A percentile compares a stretch with the other conserved stretches of the same genome.
Conservation (phyloP, 768 basidiomycete species). For the Leccinum disarticulatum region DNA sequence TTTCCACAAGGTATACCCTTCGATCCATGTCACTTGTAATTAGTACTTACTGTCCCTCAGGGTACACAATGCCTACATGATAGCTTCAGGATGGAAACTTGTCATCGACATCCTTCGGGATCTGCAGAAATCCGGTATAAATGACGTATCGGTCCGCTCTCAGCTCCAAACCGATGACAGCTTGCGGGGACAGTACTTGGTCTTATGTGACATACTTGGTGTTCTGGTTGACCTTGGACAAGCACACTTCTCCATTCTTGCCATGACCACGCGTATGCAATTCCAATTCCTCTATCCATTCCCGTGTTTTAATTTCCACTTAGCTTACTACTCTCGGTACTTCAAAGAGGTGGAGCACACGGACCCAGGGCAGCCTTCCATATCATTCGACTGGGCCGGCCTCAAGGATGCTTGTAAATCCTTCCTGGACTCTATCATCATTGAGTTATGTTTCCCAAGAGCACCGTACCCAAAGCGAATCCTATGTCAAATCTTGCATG, state of each 20-base stretch:
- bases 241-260: slow-evolving; percentile 63
- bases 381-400: slow-evolving; percentile 64
- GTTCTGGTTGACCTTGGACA: slow-evolving; percentile 61
- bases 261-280: slow-evolving; percentile 64
- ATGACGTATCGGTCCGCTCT: slow-evolving; percentile 49
- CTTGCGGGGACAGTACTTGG: slow-evolving; percentile 60
- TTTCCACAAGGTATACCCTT: slow-evolving; percentile 54
- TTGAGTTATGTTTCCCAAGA: slow-evolving; percentile 77
- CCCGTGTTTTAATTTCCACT: slow-evolving; percentile 4
- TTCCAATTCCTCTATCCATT: slow-evolving; percentile 3
- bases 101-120: slow-evolving; percentile 58
- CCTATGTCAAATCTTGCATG: slow-evolving; percentile 64
- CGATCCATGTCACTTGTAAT: slow-evolving; percentile 1
- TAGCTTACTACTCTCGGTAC: slow-evolving; percentile 72
- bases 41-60: slow-evolving; percentile 37
- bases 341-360: slow-evolving; percentile 50
- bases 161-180: slow-evolving; percentile 52
- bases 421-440: slow-evolving; percentile 80
- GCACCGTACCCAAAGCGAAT: slow-evolving; percentile 66
- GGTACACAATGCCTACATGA: slow-evolving; percentile 79
- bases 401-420: slow-evolving; percentile 67
- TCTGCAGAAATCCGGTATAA: slow-evolving; percentile 53
- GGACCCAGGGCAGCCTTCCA: slow-evolving; percentile 47
- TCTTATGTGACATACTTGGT: slow-evolving; percentile 61
- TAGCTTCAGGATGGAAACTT: slow-evolving; percentile 82